Evolutionary conservation across 163 green algal genomes (phyloP), one percentile per base, ranked within the genome.

Genomic region (Prototheca cutis): DNA sequence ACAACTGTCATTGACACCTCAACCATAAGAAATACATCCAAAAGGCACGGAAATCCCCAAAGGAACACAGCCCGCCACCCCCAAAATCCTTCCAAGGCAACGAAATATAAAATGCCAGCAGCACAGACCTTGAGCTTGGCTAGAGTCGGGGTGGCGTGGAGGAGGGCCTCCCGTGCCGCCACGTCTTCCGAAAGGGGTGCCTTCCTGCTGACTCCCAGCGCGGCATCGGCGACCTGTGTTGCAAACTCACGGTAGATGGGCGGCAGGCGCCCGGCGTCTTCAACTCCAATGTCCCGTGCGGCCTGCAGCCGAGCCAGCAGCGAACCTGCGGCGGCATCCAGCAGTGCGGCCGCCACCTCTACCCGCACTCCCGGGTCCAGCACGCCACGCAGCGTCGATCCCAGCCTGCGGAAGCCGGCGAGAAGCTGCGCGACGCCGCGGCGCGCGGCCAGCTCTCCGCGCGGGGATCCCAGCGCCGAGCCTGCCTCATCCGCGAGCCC

Each of bases 271-370:
- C 68, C 61, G 1, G 61, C 66, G 27, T 85, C 77, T n/a, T 75
- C 63, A 39, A 81, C 73, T 3, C 64, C 73, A 42, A 87, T 87
- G 68, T 87, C 80, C 5, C 61, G 53, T 47, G 77, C 28, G 17
- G n/a, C 54, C 32, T 40, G 56, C 10, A 51, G 52, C 58, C 4
- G 48, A 73, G 60, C 60, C n/a, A 58, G 56, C 25, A 71, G 51
- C 2, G 36, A 56, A 1, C 19, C 25, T 27, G 56, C 69, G 0
- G 67, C 57, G 0, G 40, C 36, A 24, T 80, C 48, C 8, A 71
- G 36, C 27, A 76, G 59, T 2, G 45, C n/a, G 15, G 40, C 56
- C 17, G 63, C 64, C 17, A 68, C 58, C 8, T 60, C 52, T 5
- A 76, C 45, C 15, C 69, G 58, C 17, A 64, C 56, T 4, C 36